A percentile compares a stretch with the other conserved stretches of the same genome.
Evolutionary conservation across 495 filamentous ascomycete genomes (phyloP).

Genomic region (Filosporella fistucella): DNA sequence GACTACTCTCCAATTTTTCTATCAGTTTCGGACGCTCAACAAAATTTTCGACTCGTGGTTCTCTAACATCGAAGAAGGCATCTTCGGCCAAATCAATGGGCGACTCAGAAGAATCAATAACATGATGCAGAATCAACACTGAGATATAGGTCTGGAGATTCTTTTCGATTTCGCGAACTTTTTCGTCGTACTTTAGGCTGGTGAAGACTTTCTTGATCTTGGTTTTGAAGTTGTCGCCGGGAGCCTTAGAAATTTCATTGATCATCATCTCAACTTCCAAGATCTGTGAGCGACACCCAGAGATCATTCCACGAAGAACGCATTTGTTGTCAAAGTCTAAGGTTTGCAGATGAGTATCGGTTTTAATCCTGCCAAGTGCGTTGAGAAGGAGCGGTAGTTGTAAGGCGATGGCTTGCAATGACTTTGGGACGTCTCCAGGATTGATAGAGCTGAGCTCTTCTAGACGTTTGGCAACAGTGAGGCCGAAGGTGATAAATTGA

Average conservation of each 20-base stretch:
- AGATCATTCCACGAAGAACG: slow-evolving; percentile 15
- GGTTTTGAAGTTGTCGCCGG: slow-evolving; percentile 14
- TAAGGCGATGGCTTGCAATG: slow-evolving; percentile 11
- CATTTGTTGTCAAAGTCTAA: slow-evolving; percentile 20
- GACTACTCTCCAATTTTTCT: slow-evolving; percentile 6
- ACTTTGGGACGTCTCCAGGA: slow-evolving; percentile 13
- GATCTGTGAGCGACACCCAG: slow-evolving; percentile 12
- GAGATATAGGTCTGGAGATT: slow-evolving; percentile 19
- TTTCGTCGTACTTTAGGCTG: slow-evolving; percentile 18
- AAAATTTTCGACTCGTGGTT: slow-evolving; percentile 9
- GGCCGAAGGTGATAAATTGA: slow-evolving; percentile 32
- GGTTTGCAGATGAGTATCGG: slow-evolving; percentile 7
- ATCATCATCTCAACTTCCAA: slow-evolving; percentile 16
- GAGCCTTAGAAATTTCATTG: slow-evolving; percentile 8
- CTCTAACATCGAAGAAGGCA: slow-evolving; percentile 15
- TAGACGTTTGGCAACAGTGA: slow-evolving; percentile 25
- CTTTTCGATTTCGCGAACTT: slow-evolving; percentile 13
- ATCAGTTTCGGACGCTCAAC: slow-evolving; percentile 13
- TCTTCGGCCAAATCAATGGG: slow-evolving; percentile 2
- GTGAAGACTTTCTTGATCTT: slow-evolving; percentile 21
- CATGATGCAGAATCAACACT: slow-evolving; percentile 17
- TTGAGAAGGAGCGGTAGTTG: slow-evolving; percentile 17
- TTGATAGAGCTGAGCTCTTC: slow-evolving; percentile 24
- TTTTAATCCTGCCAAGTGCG: slow-evolving; percentile 12
- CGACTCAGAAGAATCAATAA: slow-evolving; percentile 14